Evolutionary conservation across 1,284 basidiomycete genomes (phyloP).

Genomic region (Coniophora puteana): DNA sequence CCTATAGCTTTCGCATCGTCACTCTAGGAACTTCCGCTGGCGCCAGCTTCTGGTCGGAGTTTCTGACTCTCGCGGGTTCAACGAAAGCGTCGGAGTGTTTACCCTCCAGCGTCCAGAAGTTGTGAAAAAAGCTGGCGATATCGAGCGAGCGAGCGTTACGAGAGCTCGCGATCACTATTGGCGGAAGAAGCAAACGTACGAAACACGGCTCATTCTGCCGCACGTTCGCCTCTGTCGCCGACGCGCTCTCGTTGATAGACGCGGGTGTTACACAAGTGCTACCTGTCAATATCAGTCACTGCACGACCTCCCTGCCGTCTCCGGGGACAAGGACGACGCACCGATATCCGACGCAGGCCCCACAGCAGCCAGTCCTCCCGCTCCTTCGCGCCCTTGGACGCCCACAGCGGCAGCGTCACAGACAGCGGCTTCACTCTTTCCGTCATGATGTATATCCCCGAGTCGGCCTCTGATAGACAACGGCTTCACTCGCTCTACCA

Average conservation of each 20-base stretch:
- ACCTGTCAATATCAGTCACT: conserved; percentile 54
- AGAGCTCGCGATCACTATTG: not conserved
- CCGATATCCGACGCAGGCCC: conserved; percentile 90
- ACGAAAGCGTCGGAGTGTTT: conserved; percentile 36
- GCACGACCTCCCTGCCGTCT: conserved; percentile 12
- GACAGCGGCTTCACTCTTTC: conserved; percentile 85
- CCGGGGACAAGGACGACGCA: conserved; percentile 41
- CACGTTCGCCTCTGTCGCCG: conserved; percentile 88
- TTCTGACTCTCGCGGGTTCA: too few relatives aligned
- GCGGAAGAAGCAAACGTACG: conserved; percentile 12
- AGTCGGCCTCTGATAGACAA: too few relatives aligned
- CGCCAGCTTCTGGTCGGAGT: too few relatives aligned
- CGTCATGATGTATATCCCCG: conserved; percentile 89
- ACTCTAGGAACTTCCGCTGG: too few relatives aligned
- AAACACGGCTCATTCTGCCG: conserved; percentile 66
- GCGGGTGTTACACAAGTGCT: too few relatives aligned
- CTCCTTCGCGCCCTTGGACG: conserved; percentile 58
- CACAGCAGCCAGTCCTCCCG: conserved; percentile 89
- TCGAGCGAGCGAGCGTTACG: conserved; percentile 55
- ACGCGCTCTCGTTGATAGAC: conserved; percentile 86
- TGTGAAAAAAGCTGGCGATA: conserved; percentile 56
- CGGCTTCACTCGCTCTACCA: too few relatives aligned
- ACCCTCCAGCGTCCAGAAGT: conserved; percentile 53
- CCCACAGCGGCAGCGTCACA: conserved; percentile 61
- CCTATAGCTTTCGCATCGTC: too few relatives aligned